Conservation (phyloP, 192 early-diverging fungal species). For the Radiomyces spectabilis region DNA sequence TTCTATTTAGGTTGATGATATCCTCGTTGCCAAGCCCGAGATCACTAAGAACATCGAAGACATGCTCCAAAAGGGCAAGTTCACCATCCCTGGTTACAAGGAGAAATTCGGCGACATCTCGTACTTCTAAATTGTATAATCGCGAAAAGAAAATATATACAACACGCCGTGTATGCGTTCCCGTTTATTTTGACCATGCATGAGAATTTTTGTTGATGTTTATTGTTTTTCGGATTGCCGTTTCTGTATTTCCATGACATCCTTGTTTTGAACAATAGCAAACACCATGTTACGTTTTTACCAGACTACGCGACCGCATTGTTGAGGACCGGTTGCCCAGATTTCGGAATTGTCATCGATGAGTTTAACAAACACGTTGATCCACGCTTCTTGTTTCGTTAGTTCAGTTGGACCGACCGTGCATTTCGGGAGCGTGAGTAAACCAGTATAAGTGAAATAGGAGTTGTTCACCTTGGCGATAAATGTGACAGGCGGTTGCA, state of each 20-base stretch:
- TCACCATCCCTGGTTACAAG: slow-evolving; percentile 91
- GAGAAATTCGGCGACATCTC: slow-evolving; percentile 81
- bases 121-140: slow-evolving; percentile 44
- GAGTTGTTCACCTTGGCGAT: slow-evolving; percentile 5
- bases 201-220: too few species aligned
- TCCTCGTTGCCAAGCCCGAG: slow-evolving; percentile 89
- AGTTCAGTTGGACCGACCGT: background rate
- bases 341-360: slow-evolving; percentile 11
- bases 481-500: slow-evolving; percentile 14
- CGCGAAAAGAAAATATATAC: too few species aligned
- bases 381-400: slow-evolving; percentile 1
- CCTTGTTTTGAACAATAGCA: too few species aligned
- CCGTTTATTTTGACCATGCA: too few species aligned
- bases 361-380: slow-evolving; percentile 15
- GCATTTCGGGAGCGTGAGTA: slow-evolving; percentile 3
- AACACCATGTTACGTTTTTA: too few species aligned
- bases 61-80: slow-evolving; percentile 87
- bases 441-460: slow-evolving; percentile 14
- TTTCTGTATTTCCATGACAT: too few species aligned
- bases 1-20: slow-evolving; percentile 74
- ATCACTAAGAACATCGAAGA: slow-evolving; percentile 84
- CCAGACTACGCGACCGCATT: slow-evolving; percentile 6
- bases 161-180: too few species aligned
- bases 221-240: too few species aligned
- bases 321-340: slow-evolving; percentile 14